Conservation (phyloP, 306 rosid species). For the Cicer chorassanicum region DNA sequence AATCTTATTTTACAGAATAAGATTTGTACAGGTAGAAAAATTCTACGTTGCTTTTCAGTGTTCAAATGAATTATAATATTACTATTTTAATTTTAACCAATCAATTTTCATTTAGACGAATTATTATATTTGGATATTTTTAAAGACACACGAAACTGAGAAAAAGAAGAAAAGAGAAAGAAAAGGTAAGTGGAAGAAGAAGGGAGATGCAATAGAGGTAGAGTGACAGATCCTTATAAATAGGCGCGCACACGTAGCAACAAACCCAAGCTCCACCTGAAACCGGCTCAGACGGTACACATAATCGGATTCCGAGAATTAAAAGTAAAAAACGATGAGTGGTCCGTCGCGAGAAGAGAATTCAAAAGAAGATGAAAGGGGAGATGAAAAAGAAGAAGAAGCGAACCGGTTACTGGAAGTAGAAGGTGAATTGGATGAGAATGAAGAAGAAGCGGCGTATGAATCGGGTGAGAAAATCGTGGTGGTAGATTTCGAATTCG, state of each 20-base stretch:
- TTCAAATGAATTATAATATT: too few relatives aligned
- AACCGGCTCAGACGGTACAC: neutral
- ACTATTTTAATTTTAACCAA: too few relatives aligned
- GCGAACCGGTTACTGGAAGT: conserved; percentile 53
- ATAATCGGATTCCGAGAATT: neutral
- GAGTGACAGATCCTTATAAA: conserved; percentile 42
- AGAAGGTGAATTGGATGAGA: neutral
- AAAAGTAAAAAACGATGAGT: conserved; percentile 45
- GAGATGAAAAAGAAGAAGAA: conserved; percentile 66
- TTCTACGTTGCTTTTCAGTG: too few relatives aligned
- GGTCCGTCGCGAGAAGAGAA: conserved; percentile 48
- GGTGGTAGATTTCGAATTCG: conserved; percentile 56
- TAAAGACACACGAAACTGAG: neutral
- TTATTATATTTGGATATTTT: too few relatives aligned
- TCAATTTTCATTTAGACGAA: too few relatives aligned
- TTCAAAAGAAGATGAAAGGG: conserved; percentile 45
- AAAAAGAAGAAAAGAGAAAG: neutral
- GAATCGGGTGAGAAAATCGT: conserved; percentile 78
- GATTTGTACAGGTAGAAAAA: too few relatives aligned
- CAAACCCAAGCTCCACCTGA: conserved; percentile 28
- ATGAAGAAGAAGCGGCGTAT: conserved; percentile 62
- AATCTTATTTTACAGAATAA: too few relatives aligned
- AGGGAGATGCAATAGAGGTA: neutral
- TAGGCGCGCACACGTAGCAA: conserved; percentile 37
- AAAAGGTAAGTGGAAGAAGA: neutral